Evolutionary conservation across 768 basidiomycete genomes (phyloP), one percentile per base, ranked within the genome.

Genomic region (Obba rivulosa): DNA sequence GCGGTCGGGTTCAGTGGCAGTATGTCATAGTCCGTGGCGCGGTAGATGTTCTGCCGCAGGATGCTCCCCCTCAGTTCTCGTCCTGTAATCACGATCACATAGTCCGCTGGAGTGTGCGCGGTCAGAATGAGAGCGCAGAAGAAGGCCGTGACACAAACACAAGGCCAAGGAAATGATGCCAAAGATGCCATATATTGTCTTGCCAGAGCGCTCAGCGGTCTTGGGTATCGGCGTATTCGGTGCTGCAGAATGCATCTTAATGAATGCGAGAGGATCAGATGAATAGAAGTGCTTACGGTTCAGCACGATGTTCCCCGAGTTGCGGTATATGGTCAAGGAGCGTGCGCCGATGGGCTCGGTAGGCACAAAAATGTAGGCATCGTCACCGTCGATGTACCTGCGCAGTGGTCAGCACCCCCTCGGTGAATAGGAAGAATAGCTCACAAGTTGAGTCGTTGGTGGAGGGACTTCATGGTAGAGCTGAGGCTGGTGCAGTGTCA

Each of bases 11-110:
- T 81, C 41, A 98, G 70, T 4, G 96, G 93, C 39, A 96, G 83
- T 45, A 98, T 83, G 49, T 92, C 86, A 65, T 91, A 98, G 61
- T 92, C 88, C 18, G 87, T 85, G 11, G 92, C 92, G 41, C 83
- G 81, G 69, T 89, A 97, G 58, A 99, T 74, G 52, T 94, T 84
- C 53, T 95, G 81, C 3, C 85, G 81, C 71, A 92, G 80, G 50
- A 98, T 72, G 49, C 84, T 78, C 13, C 86, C 87, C 54, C 79
- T 80, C 28, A 83, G 79, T 55, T 84, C 83, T 40, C 93, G 81
- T 22, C 83, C 84, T 37, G 92, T 96, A 53, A 97, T 75, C 35
- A 96, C 73, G 54, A 99, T 79, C 42, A 98, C 68, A 69, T 95
- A 97, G 68, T 98, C 96, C 61, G 94, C 95, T 98, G 54, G 34